Evolutionary conservation across 2,329 filamentous ascomycete species (phyloP).

Genomic region (Curvularia sp.): DNA sequence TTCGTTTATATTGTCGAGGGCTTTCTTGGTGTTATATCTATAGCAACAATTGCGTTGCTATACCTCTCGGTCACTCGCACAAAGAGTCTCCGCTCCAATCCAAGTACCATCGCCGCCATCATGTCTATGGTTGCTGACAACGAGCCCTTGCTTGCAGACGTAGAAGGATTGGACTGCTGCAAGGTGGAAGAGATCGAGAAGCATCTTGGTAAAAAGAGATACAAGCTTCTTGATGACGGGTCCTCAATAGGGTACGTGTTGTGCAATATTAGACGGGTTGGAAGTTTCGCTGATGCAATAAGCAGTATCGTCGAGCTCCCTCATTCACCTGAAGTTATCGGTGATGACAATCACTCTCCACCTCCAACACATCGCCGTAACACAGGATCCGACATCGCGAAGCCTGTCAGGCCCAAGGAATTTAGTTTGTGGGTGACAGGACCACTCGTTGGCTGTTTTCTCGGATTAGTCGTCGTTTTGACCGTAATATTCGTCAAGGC

Average conservation of each 20-base stretch:
- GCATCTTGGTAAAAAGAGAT: constrained; percentile 24
- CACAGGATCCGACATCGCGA: background rate
- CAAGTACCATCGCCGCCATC: constrained; percentile 46
- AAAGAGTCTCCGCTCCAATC: constrained; percentile 41
- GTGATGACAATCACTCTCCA: background rate
- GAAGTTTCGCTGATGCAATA: background rate
- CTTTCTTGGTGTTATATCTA: constrained; percentile 37
- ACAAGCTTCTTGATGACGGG: constrained; percentile 2
- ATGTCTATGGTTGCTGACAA: constrained; percentile 32
- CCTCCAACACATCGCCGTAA: background rate
- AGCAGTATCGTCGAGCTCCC: constrained; percentile 1
- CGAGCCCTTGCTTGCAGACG: constrained; percentile 25
- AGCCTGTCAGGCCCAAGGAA: constrained; percentile 7
- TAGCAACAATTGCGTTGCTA: constrained; percentile 34
- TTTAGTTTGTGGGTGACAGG: constrained; percentile 2
- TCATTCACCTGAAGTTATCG: background rate
- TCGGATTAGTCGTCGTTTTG: background rate
- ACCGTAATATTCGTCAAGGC: background rate
- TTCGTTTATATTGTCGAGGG: constrained; percentile 51
- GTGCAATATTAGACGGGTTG: background rate
- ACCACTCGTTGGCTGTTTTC: constrained; percentile 1
- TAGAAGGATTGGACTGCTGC: constrained; percentile 34
- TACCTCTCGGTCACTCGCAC: constrained; percentile 28
- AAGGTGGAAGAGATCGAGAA: constrained; percentile 26
- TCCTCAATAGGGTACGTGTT: background rate